Percentiles rank a stretch among this genome's conserved stretches.
Evolutionary conservation across 345 rosid species (phyloP).

Genomic region (Eucalyptus tenuipes): DNA sequence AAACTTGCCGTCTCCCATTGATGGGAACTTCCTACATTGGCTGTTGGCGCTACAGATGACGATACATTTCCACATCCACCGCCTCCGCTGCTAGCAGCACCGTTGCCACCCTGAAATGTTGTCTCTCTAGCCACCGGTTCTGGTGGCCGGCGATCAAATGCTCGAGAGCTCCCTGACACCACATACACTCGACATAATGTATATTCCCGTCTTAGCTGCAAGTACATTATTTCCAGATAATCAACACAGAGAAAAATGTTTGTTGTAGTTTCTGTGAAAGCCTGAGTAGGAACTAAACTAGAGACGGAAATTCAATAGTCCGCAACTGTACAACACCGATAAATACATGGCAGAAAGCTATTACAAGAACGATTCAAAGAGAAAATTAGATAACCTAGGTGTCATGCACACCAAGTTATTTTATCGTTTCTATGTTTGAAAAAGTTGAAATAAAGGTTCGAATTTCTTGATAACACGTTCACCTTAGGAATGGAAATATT

Average conservation of each 20-base stretch:
- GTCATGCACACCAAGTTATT: background rate
- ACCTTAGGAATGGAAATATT: background rate
- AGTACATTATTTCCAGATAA: background rate
- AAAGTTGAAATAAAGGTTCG: background rate
- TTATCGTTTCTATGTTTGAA: background rate
- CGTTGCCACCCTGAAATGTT: background rate
- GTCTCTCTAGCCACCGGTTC: background rate
- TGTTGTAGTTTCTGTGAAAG: background rate
- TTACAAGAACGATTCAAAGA: background rate
- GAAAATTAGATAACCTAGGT: background rate
- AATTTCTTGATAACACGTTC: background rate
- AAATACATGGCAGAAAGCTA: no score
- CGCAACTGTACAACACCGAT: background rate
- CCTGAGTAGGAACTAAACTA: background rate
- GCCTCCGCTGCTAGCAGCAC: background rate
- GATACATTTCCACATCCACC: background rate
- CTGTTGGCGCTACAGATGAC: background rate
- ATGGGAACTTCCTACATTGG: background rate
- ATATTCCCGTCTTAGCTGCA: background rate
- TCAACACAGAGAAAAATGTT: background rate
- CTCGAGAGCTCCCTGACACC: background rate
- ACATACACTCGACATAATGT: background rate
- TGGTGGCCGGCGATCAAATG: background rate
- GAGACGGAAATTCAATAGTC: background rate
- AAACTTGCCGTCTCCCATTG: background rate